Conservation (phyloP, 208 protist genomes). For the Acanthamoeba sp. region DNA sequence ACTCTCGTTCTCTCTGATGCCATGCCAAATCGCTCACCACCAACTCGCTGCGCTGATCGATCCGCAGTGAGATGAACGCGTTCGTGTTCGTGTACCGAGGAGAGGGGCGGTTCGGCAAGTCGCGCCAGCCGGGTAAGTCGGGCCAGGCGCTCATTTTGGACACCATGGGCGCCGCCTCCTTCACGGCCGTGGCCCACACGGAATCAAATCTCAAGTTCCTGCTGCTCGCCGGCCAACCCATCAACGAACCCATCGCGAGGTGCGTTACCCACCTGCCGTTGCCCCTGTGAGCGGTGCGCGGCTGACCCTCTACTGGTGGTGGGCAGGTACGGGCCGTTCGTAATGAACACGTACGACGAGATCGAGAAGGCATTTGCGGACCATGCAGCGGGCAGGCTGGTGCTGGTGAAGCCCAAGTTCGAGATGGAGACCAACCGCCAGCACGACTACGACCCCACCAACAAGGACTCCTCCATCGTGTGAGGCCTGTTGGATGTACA, state of each 20-base stretch:
- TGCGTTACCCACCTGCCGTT: too few species aligned
- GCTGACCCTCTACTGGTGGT: neutral
- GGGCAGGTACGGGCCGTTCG: slow-evolving; percentile 93
- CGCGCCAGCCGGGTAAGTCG: neutral
- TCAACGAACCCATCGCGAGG: slow-evolving; percentile 93
- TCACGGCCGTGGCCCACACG: slow-evolving; percentile 39
- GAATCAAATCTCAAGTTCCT: slow-evolving; percentile 83
- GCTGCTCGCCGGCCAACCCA: slow-evolving; percentile 86
- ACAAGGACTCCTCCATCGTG: slow-evolving; percentile 63
- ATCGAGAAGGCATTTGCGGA: slow-evolving; percentile 93
- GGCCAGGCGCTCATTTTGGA: slow-evolving; percentile 69
- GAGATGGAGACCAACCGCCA: slow-evolving; percentile 46
- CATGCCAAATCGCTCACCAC: neutral
- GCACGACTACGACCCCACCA: slow-evolving; percentile 24
- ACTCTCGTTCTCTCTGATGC: too few species aligned
- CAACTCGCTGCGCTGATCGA: too few species aligned
- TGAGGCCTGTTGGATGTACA: too few species aligned
- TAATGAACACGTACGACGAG: slow-evolving; percentile 95
- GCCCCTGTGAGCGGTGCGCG: too few species aligned
- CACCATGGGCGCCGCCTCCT: neutral
- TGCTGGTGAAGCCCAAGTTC: slow-evolving; percentile 61
- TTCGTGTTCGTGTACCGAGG: slow-evolving; percentile 85
- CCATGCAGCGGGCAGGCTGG: slow-evolving; percentile 84
- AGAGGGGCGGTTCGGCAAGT: slow-evolving; percentile 78
- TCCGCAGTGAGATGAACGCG: slow-evolving; percentile 53